Conservation (phyloP, 2,329 filamentous ascomycete species). For the Epichloe sylvatica region DNA sequence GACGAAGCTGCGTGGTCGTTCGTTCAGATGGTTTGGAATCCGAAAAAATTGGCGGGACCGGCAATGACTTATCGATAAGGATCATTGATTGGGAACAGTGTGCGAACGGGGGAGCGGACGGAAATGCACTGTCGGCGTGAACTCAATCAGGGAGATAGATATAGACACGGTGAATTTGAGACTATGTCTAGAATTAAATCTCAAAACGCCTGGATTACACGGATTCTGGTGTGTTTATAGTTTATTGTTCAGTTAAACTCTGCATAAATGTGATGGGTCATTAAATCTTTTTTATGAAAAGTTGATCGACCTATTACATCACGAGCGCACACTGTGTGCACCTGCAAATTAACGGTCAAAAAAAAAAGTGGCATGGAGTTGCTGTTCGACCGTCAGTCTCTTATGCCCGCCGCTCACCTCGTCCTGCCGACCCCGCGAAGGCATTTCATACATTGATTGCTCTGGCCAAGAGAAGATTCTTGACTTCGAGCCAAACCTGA, state of each 20-base stretch:
- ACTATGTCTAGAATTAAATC: neutral
- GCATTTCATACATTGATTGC: neutral
- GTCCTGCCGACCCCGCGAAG: neutral
- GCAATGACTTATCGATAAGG: conserved; percentile 20
- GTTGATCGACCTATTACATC: neutral
- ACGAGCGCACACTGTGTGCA: conserved; percentile 5
- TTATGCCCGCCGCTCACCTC: neutral
- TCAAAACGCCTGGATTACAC: too few relatives aligned
- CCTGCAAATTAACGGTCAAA: neutral
- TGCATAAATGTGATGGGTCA: too few relatives aligned
- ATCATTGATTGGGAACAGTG: conserved; percentile 3
- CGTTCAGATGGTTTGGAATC: neutral
- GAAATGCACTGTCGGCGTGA: neutral
- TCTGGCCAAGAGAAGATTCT: neutral
- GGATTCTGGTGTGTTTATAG: too few relatives aligned
- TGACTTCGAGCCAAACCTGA: neutral
- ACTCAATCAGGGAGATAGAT: neutral
- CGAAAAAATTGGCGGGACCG: conserved; percentile 15
- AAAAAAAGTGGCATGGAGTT: conserved; percentile 1
- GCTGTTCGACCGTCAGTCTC: neutral
- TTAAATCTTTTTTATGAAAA: neutral
- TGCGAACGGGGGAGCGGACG: neutral
- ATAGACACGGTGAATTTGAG: neutral
- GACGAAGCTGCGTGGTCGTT: neutral
- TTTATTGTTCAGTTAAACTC: too few relatives aligned